phyloP scores from a whole-genome alignment of 2,329 filamentous ascomycete species.

The Cercospora berteroae region DNA sequence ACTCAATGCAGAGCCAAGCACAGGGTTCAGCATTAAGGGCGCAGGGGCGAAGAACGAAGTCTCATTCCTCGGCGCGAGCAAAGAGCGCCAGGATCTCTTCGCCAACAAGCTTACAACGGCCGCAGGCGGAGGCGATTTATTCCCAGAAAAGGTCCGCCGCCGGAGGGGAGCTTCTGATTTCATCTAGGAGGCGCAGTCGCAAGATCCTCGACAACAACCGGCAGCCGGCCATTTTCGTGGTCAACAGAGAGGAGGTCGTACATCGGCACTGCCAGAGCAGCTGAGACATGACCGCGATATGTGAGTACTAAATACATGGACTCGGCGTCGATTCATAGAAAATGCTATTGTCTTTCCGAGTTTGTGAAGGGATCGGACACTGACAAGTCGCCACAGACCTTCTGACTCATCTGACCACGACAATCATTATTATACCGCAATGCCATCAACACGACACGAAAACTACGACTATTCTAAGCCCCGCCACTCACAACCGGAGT shows the following conservation, averaged over 20 bases:
- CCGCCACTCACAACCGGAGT: background rate
- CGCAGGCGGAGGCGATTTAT: conserved; percentile 17
- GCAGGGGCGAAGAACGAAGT: conserved; percentile 30
- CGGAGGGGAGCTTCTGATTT: conserved; percentile 19
- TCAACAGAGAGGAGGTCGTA: background rate
- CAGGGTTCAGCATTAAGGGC: conserved; percentile 39
- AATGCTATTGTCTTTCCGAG: background rate
- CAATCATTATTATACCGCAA: background rate
- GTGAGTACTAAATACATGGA: background rate
- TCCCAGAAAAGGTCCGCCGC: conserved; percentile 20
- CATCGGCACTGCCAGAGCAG: background rate
- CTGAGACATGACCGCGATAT: background rate
- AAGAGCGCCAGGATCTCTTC: conserved; percentile 20
- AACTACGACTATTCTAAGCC: background rate
- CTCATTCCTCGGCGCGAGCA: conserved; percentile 35
- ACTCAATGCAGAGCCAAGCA: conserved; percentile 19
- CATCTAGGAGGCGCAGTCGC: conserved; percentile 15
- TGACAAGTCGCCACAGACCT: background rate
- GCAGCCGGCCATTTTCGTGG: background rate
- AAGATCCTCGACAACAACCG: background rate
- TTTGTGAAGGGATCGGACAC: background rate
- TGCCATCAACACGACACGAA: background rate
- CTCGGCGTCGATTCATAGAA: background rate
- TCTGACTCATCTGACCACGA: background rate
- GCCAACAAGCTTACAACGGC: conserved; percentile 6